Evolutionary conservation across 1,139 yeast species (phyloP).

Genomic region (Suhomyces guaymorum): DNA sequence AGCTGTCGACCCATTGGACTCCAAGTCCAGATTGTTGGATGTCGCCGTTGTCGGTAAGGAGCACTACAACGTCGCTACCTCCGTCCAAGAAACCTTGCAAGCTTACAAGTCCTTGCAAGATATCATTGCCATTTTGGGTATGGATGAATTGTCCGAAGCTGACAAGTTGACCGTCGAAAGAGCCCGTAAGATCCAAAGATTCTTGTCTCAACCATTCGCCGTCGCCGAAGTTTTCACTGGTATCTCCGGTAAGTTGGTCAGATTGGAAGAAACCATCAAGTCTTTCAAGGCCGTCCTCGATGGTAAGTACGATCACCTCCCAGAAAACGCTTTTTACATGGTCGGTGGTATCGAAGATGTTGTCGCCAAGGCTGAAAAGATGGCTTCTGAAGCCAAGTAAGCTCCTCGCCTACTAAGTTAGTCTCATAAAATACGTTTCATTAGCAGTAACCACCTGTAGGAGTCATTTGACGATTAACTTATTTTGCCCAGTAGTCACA

Average conservation of each 20-base stretch:
- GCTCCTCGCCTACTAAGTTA: constrained; percentile 4
- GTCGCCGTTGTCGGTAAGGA: constrained; percentile 97
- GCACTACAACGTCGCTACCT: constrained; percentile 93
- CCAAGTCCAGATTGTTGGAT: constrained; percentile 98
- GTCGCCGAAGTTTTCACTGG: constrained; percentile 99
- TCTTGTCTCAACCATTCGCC: constrained; percentile 99
- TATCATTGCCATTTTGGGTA: constrained; percentile 99
- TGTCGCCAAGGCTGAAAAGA: constrained; percentile 96
- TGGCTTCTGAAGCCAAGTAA: constrained; percentile 91
- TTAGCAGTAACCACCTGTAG: too few relatives aligned
- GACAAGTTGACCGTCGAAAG: constrained; percentile 99
- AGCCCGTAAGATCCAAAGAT: constrained; percentile 99
- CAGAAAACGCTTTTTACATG: constrained; percentile 99
- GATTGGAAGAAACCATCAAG: constrained; percentile 90
- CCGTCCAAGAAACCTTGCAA: constrained; percentile 97
- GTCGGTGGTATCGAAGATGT: constrained; percentile 99
- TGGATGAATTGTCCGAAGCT: constrained; percentile 98
- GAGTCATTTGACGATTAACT: too few relatives aligned
- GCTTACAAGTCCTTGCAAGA: constrained; percentile 99
- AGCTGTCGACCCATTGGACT: constrained; percentile 99
- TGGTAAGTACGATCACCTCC: constrained; percentile 98
- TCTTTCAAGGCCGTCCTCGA: constrained; percentile 97
- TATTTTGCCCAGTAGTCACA: too few relatives aligned
- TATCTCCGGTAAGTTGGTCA: constrained; percentile 96
- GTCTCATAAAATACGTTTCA: constrained; percentile 6